Percentiles rank a stretch among this genome's conserved stretches.
phyloP scores from a whole-genome alignment of 805 yeast genomes.

The Hanseniaspora nectarophila region DNA sequence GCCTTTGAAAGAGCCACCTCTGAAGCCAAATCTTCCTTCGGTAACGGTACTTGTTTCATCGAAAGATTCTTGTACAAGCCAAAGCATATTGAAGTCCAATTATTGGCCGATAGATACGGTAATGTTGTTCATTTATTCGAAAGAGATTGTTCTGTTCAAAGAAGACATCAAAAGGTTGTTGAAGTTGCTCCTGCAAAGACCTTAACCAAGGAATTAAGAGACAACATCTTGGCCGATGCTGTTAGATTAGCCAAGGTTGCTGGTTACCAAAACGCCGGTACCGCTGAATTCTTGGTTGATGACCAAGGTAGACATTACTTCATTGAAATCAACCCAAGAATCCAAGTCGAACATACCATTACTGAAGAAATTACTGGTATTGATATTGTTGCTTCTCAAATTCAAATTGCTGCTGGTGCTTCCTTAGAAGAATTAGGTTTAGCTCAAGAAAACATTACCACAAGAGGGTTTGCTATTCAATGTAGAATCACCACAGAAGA shows the following conservation, averaged over 20 bases:
- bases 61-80: constrained; percentile 92
- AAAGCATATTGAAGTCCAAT: constrained; percentile 94
- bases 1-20: constrained; percentile 89
- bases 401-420: constrained; percentile 98
- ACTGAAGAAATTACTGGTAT: constrained; percentile 98
- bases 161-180: constrained; percentile 97
- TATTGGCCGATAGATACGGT: constrained; percentile 86
- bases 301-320: constrained; percentile 88
- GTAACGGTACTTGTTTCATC: constrained; percentile 95
- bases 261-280: constrained; percentile 92
- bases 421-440: constrained; percentile 81
- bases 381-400: constrained; percentile 95
- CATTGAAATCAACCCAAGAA: constrained; percentile 96
- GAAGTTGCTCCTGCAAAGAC: constrained; percentile 97
- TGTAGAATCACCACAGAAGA: constrained; percentile 99
- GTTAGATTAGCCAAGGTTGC: constrained; percentile 82
- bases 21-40: constrained; percentile 92
- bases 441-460: constrained; percentile 85
- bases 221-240: constrained; percentile 88
- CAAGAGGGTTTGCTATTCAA: constrained; percentile 96
- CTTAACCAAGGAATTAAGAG: constrained; percentile 68
- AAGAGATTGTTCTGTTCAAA: constrained; percentile 98
- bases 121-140: constrained; percentile 91
- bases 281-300: constrained; percentile 95
- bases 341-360: constrained; percentile 96